Percentiles rank a stretch among this genome's conserved stretches.
Conservation (phyloP, 371 early-diverging fungal species). For the Mortierella sp. region DNA sequence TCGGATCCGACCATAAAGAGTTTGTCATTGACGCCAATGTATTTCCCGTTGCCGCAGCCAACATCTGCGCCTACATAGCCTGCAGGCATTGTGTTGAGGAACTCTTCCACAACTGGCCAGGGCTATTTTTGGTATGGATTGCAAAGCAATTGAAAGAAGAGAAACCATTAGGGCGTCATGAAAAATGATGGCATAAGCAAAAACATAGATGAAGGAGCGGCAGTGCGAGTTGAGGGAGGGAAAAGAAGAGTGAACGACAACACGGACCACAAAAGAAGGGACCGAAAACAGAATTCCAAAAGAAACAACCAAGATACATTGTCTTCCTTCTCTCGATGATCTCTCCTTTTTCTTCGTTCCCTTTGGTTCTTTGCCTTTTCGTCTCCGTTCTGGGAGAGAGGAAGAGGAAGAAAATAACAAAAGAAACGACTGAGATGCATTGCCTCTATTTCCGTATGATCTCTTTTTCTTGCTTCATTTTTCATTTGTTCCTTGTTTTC, state of each 20-base stretch:
- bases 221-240: background rate
- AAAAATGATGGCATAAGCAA: background rate
- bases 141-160: background rate
- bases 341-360: background rate
- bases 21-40: conserved; percentile 87
- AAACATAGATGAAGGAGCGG: background rate
- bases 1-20: conserved; percentile 89
- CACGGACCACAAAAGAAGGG: conserved; percentile 3
- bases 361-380: background rate
- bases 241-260: background rate
- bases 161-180: background rate
- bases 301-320: background rate
- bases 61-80: conserved; percentile 94
- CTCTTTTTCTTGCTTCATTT: background rate
- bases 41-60: conserved; percentile 99
- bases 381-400: background rate
- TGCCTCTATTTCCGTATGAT: background rate
- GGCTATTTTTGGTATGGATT: conserved; percentile 64
- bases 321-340: background rate
- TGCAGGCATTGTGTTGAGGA: conserved; percentile 68
- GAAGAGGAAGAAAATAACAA: background rate
- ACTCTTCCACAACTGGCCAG: conserved; percentile 96
- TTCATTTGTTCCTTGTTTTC: background rate
- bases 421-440: background rate
- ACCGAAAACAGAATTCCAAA: background rate